phyloP scores from a whole-genome alignment of 129 eudicot genomes.

The Calendula officinalis region DNA sequence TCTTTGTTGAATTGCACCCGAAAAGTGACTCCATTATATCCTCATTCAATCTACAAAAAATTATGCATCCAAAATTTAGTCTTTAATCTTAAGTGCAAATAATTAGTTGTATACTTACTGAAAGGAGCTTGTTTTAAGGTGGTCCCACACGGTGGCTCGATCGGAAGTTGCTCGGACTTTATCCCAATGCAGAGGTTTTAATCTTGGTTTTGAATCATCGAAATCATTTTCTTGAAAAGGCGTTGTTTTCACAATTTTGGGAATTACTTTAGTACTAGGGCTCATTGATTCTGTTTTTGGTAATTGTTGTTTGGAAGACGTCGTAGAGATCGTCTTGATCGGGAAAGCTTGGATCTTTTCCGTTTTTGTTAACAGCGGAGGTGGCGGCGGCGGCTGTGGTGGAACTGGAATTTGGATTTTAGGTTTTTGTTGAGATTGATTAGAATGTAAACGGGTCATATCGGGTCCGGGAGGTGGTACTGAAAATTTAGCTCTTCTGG shows the following conservation, averaged over 20 bases:
- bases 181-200: conserved; percentile 97
- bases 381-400: conserved; percentile 38
- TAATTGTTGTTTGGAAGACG: conserved; percentile 14
- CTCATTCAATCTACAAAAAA: conserved; percentile 66
- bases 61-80: conserved; percentile 7
- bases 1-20: conserved; percentile 54
- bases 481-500: conserved; percentile 54
- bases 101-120: conserved; percentile 55
- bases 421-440: conserved; percentile 35
- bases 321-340: conserved; percentile 23
- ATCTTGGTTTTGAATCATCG: conserved; percentile 62
- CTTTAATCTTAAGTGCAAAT: neutral
- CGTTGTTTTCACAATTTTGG: conserved; percentile 36
- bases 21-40: conserved; percentile 93
- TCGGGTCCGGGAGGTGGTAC: conserved; percentile 74
- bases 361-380: conserved; percentile 27
- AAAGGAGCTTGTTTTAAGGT: conserved; percentile 86
- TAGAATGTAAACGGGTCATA: conserved; percentile 51
- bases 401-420: neutral
- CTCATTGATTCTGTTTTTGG: conserved; percentile 32
- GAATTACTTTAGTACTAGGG: conserved; percentile 38
- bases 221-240: conserved; percentile 35
- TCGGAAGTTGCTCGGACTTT: conserved; percentile 94
- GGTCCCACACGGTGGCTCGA: conserved; percentile 97
- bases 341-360: conserved; percentile 29